Evolutionary conservation across 2,329 filamentous ascomycete species (phyloP).

Genomic region (Davidsoniella virescens): DNA sequence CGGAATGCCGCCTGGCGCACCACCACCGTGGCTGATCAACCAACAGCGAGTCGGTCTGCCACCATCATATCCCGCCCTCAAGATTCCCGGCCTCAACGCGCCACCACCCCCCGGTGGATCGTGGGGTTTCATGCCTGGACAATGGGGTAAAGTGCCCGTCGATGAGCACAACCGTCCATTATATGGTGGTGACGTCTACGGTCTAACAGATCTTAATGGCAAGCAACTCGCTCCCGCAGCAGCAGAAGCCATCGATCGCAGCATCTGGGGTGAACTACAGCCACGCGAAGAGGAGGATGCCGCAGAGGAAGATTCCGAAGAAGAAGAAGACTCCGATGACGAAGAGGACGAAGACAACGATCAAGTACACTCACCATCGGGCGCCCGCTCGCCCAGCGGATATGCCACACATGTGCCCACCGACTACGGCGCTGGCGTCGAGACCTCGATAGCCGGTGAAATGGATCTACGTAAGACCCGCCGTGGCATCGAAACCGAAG

Average conservation of each 20-base stretch:
- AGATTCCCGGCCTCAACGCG: constrained; percentile 86
- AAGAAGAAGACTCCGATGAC: constrained; percentile 51
- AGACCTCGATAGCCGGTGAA: constrained; percentile 66
- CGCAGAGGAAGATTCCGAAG: constrained; percentile 58
- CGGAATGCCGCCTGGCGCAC: constrained; percentile 81
- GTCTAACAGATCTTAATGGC: constrained; percentile 40
- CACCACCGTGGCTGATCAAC: constrained; percentile 94
- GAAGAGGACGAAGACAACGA: constrained; percentile 44
- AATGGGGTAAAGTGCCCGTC: constrained; percentile 88
- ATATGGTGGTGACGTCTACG: constrained; percentile 90
- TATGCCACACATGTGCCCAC: constrained; percentile 66
- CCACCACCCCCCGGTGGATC: constrained; percentile 74
- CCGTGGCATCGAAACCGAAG: constrained; percentile 76
- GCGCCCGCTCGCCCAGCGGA: constrained; percentile 66
- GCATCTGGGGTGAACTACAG: constrained; percentile 84
- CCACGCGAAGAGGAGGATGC: constrained; percentile 59
- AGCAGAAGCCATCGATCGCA: constrained; percentile 71
- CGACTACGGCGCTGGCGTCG: constrained; percentile 51
- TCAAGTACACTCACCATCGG: constrained; percentile 47
- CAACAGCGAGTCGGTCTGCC: constrained; percentile 88
- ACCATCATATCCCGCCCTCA: constrained; percentile 86
- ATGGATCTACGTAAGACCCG: constrained; percentile 77
- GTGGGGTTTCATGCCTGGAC: constrained; percentile 92
- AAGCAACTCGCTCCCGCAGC: constrained; percentile 25
- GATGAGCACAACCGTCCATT: constrained; percentile 85